These are phyloP conservation scores for Protomyces arabidopsidicola DNA, from an alignment of 1,139 yeast genomes.

Conservation along the genomic window DNA sequence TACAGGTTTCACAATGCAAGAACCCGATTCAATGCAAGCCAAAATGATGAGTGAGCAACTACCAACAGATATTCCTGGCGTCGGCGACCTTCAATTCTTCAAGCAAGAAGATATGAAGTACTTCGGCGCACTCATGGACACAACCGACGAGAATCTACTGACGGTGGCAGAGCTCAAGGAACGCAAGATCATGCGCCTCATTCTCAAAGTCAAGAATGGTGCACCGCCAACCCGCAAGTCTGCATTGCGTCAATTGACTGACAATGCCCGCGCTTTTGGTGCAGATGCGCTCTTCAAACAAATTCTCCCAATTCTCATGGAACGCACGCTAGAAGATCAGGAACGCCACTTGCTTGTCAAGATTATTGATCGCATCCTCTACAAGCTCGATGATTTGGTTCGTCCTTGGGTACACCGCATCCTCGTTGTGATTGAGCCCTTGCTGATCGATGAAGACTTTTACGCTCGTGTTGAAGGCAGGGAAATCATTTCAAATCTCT, in stretches of 20 bases:
- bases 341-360: constrained; percentile 81
- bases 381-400: constrained; percentile 58
- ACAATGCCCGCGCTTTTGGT: constrained; percentile 61
- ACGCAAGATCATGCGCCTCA: constrained; percentile 56
- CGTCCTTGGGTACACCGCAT: constrained; percentile 73
- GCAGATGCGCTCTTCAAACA: constrained; percentile 64
- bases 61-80: constrained; percentile 60
- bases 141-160: constrained; percentile 41
- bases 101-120: constrained; percentile 68
- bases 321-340: constrained; percentile 68
- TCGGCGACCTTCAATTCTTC: constrained; percentile 59
- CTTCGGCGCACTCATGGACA: constrained; percentile 58
- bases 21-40: constrained; percentile 37
- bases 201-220: constrained; percentile 75
- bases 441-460: constrained; percentile 73
- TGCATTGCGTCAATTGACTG: constrained; percentile 66
- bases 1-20: constrained; percentile 39
- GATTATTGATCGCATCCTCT: constrained; percentile 63
- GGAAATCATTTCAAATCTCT: constrained; percentile 67
- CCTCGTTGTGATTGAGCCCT: constrained; percentile 69
- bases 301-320: constrained; percentile 68
- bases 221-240: constrained; percentile 59
- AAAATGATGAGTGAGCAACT: constrained; percentile 37
- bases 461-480: constrained; percentile 71
- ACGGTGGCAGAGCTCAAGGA: constrained; percentile 56